phyloP scores from a whole-genome alignment of 768 basidiomycete species.

The Termitomyces sp. region DNA sequence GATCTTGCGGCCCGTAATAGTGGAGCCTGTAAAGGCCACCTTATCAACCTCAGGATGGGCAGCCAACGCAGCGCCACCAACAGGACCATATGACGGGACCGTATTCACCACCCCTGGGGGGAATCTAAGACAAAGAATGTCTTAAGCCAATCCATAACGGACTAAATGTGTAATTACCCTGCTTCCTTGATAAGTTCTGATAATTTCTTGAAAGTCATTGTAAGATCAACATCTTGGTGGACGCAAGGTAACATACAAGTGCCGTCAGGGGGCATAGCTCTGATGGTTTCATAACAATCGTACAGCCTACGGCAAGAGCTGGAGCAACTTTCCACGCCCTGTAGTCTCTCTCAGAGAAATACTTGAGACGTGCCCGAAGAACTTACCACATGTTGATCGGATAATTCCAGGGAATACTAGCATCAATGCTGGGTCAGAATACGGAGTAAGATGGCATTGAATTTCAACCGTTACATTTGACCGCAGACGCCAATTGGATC shows the following conservation, averaged over 20 bases:
- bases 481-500: slow-evolving; percentile 95
- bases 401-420: slow-evolving; percentile 91
- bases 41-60: slow-evolving; percentile 87
- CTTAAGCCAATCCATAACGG: not conserved
- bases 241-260: slow-evolving; percentile 43
- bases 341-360: slow-evolving; percentile 6
- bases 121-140: slow-evolving; percentile 47
- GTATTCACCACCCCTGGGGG: slow-evolving; percentile 92
- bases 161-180: slow-evolving; percentile 46
- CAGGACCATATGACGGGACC: slow-evolving; percentile 74
- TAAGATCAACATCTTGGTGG: not conserved
- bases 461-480: slow-evolving; percentile 62
- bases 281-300: slow-evolving; percentile 93
- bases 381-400: slow-evolving; percentile 81
- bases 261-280: slow-evolving; percentile 85
- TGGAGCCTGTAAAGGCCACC: slow-evolving; percentile 94
- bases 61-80: slow-evolving; percentile 84
- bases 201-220: slow-evolving; percentile 53
- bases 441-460: not conserved
- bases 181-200: slow-evolving; percentile 81
- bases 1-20: slow-evolving; percentile 83
- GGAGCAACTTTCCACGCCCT: slow-evolving; percentile 94
- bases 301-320: slow-evolving; percentile 87
- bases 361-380: not conserved
- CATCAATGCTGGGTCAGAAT: not conserved